A percentile compares a stretch with the other conserved stretches of the same genome.
Evolutionary conservation across 352 stramenopile species (phyloP).

Genomic region (Phytophthora citrophthora): DNA sequence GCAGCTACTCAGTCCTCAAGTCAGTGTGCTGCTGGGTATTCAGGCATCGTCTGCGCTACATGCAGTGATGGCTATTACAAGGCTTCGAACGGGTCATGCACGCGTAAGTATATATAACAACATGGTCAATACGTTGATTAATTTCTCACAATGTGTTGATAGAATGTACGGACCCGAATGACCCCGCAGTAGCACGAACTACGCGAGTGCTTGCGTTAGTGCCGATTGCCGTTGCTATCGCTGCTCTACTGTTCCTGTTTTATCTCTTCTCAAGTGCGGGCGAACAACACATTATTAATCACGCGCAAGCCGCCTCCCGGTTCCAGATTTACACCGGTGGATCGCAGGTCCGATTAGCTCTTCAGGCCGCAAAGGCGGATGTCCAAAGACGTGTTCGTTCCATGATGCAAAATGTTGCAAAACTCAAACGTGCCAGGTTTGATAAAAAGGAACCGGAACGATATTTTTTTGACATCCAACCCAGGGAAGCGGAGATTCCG

Average conservation of each 20-base stretch:
- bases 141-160: neutral
- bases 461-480: constrained; percentile 54
- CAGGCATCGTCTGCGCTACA: constrained; percentile 54
- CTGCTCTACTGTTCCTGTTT: constrained; percentile 44
- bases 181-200: constrained; percentile 44
- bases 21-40: constrained; percentile 61
- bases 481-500: constrained; percentile 20
- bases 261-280: constrained; percentile 56
- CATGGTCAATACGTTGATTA: neutral
- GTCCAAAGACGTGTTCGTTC: constrained; percentile 6
- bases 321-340: constrained; percentile 55
- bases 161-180: constrained; percentile 51
- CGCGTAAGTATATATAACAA: constrained; percentile 34
- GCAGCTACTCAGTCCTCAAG: constrained; percentile 10
- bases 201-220: constrained; percentile 49
- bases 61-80: constrained; percentile 62
- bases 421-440: neutral
- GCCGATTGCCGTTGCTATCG: constrained; percentile 40
- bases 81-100: constrained; percentile 63
- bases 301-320: constrained; percentile 55
- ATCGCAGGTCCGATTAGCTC: constrained; percentile 19
- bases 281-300: constrained; percentile 57
- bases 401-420: constrained; percentile 21
- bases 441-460: neutral
- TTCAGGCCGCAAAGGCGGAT: constrained; percentile 28